Conservation (phyloP, 345 rosid genomes). For the Linum usitatissimum region DNA sequence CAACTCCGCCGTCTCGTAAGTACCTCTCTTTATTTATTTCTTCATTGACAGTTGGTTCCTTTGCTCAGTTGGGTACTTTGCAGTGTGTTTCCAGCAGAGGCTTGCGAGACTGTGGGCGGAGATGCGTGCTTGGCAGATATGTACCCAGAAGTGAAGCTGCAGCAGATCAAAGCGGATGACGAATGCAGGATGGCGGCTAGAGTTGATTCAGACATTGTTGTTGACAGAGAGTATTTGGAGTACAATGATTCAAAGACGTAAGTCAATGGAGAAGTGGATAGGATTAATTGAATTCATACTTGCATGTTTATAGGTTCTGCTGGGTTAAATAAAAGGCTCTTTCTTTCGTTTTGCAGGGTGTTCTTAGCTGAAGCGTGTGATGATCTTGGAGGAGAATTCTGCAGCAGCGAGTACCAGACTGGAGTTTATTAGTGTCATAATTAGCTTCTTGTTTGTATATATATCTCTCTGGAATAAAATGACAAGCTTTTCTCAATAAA, state of each 20-base stretch:
- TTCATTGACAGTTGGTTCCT: background rate
- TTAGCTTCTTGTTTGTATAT: background rate
- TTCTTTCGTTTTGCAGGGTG: conserved; percentile 31
- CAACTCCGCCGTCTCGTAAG: background rate
- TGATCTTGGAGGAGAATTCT: conserved; percentile 93
- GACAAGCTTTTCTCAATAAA: background rate
- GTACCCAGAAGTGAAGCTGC: conserved; percentile 57
- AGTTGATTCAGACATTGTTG: conserved; percentile 28
- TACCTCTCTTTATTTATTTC: background rate
- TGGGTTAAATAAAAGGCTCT: background rate
- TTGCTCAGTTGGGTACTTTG: background rate
- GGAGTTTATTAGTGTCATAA: conserved; percentile 21
- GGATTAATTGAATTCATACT: background rate
- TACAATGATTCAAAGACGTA: conserved; percentile 62
- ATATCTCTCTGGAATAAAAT: background rate
- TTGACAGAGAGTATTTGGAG: conserved; percentile 64
- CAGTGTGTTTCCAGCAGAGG: conserved; percentile 80
- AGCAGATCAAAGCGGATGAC: conserved; percentile 16
- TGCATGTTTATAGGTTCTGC: background rate
- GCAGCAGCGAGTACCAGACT: conserved; percentile 45
- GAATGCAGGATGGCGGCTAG: background rate
- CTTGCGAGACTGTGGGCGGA: conserved; percentile 63
- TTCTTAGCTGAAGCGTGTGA: conserved; percentile 77
- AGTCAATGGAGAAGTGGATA: background rate
- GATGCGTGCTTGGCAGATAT: conserved; percentile 57